Base-by-base conservation (phyloP, 495 filamentous ascomycete species). In the Penicillium coprophilum region DNA sequence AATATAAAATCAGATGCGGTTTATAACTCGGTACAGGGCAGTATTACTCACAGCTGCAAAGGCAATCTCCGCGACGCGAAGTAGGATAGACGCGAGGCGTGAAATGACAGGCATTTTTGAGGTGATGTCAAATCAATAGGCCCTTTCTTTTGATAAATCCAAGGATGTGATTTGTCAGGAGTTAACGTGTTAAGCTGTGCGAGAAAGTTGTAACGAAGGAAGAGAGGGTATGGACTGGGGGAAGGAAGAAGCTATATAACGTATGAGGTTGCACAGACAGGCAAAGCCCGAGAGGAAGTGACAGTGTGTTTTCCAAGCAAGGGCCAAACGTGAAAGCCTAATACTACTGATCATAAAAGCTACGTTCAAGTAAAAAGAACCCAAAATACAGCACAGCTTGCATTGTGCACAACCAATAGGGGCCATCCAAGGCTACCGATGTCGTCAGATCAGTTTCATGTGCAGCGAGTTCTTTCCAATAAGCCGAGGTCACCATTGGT, bases 31-130 rank as follows among this genome's bases (percentile, higher is more conserved):
- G n/a, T 44, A 8, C 9, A 2, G n/a, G 10, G 24, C 19, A 3
- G 38, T 13, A n/a, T 31, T 15, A 64, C 68, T 20, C 71, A 76
- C 74, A 43, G 73, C 74, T 21, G 56, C 76, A 57, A 73, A 78
- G 21, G 65, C 66, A 21, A 78, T 73, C 31, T 78, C 70, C 55
- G 66, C 71, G 17, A 77, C 61, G 55, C 76, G 76, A 48, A 86
- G 73, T 38, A 76, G 57, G 41, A 84, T 69, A 28, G 79, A 80
- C 10, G 80, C 44, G 3, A 81, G 52, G 50, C 82, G 81, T 12
- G 77, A 77, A 53, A 82, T 76, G 34, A 80, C 69, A 52, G 76
- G 75, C 76, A 77, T 79, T 55, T 46, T 71, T 65, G 55, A 52
- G 19, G 17, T 46, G n/a, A 15, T 12, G 20, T 45, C 23, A 50